Evolutionary conservation across 805 yeast genomes (phyloP), one percentile per base, ranked within the genome.

Genomic region (Candida nemodendra): DNA sequence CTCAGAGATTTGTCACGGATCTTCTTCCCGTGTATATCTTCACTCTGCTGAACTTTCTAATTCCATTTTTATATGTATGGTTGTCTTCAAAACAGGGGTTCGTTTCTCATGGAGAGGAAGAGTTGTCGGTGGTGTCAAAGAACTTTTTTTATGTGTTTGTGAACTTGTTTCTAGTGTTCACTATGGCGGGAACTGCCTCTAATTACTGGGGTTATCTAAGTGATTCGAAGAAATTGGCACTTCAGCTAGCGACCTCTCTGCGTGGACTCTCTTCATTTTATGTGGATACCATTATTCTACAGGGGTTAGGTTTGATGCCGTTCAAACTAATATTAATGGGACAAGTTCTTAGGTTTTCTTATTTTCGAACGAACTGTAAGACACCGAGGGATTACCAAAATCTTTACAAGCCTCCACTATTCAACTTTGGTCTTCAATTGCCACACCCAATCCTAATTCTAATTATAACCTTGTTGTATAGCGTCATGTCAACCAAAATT

Each of bases 121-220:
- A 93, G 58, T 65, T 89, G 13, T 84, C 96, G 0, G 78, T 89
- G 17, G 95, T 91, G 2, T 80, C 93, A 18, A 91, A 91, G 64
- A 93, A 93, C 66, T 91, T 90, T 65, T 90, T 93, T 59, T 93
- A 89, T 62, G 84, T 90, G 25, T 93, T 93, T 65, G 95, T 91
- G 47, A 91, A 91, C 61, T 71, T 93, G 74, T 93, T 91, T 57
- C 69, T 91, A 56, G 95, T 91, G 18, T 93, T 93, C 66, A 91
- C 98, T 1, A 74, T 90, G 53, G 95, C 95, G 6, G 96, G 96
- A 46, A 87, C 96, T 1, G 91, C 93, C 1, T 80, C 93, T 5
- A 79, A 79, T 49, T 78, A 79, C 47, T 80, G 87, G 86, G 81
- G 84, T 29, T 78, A 79, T 45, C 68, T 90, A 35, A 84, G 87